Evolutionary conservation across 2,329 filamentous ascomycete species (phyloP), one percentile per base, ranked within the genome.

Genomic region (Lasiodiplodia gonubiensis): DNA sequence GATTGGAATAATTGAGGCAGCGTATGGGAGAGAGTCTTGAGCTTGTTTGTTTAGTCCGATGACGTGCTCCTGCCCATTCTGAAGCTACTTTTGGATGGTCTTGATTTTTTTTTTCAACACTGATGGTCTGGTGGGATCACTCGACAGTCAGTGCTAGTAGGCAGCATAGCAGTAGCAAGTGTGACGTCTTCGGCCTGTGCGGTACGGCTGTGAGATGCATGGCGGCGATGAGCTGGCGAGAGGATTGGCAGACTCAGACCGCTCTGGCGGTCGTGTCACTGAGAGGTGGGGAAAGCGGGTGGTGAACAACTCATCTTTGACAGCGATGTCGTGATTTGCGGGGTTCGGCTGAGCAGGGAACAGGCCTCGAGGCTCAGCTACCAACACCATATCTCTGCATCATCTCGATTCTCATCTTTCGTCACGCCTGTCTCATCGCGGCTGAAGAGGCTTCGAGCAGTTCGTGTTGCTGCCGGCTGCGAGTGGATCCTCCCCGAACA

Each of bases 21-120:
- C 30, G 30, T 33, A 33, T 14, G 23, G 18, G n/a, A n/a, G 49
- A 18, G 33, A 23, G 16, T 37, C 48, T 53, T 21, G 48, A 54
- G 51, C 48, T 52, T 64, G 61, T 27, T 49, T 16, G n/a, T 5
- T 25, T 23, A 48, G 49, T 10, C 37, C 33, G 49, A 65, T 65
- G 21, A 18, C 61, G 59, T 63, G 59, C 59, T 63, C 16, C 30
- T 2, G 30, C 6, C 59, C 90, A 48, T 90, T 85, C 69, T 91
- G 90, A 64, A 96, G 86, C 54, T 88, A 84, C 12, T 33, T 33
- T 33, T 33, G 30, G 30, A 33, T 33, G 4, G 30, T 33, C 30
- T 33, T 33, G 30, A 8, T 8, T 33, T 33, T 33, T n/a, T 33
- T 33, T 33, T 33, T 93, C 90, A 74, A 92, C 90, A 61, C 95